Percentiles rank a stretch among this genome's conserved stretches.
Evolutionary conservation across 257 asterid genomes (phyloP).

Genomic region (Scutellaria baicalensis): DNA sequence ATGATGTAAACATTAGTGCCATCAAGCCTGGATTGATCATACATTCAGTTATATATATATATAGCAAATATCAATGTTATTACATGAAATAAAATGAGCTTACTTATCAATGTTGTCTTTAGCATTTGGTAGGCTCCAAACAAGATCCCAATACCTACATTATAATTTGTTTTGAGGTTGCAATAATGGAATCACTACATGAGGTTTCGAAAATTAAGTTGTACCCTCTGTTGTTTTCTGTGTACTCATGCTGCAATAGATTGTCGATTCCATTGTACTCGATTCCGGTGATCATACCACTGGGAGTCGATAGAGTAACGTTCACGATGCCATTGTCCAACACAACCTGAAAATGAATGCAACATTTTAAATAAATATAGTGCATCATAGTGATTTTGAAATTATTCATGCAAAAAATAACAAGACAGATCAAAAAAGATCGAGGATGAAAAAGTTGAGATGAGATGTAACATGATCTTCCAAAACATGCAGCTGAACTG

Average conservation of each 20-base stretch:
- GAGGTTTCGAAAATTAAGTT: background rate
- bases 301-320: conserved; percentile 50
- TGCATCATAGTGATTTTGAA: no score
- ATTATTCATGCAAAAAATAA: no score
- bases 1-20: conserved; percentile 38
- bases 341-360: conserved; percentile 35
- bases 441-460: background rate
- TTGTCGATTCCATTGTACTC: conserved; percentile 59
- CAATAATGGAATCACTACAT: background rate
- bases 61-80: background rate
- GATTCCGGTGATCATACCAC: conserved; percentile 49
- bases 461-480: conserved; percentile 38
- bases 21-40: conserved; percentile 33
- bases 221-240: conserved; percentile 58
- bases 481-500: conserved; percentile 40
- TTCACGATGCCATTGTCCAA: conserved; percentile 58
- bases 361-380: no score
- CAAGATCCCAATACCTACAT: conserved; percentile 81
- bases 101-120: conserved; percentile 41
- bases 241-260: conserved; percentile 36
- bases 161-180: background rate
- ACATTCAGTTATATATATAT: background rate
- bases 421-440: background rate
- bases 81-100: background rate
- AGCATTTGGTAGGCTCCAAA: conserved; percentile 41